phyloP scores from a whole-genome alignment of 805 yeast genomes.

The Wickerhamomyces silvicola region DNA sequence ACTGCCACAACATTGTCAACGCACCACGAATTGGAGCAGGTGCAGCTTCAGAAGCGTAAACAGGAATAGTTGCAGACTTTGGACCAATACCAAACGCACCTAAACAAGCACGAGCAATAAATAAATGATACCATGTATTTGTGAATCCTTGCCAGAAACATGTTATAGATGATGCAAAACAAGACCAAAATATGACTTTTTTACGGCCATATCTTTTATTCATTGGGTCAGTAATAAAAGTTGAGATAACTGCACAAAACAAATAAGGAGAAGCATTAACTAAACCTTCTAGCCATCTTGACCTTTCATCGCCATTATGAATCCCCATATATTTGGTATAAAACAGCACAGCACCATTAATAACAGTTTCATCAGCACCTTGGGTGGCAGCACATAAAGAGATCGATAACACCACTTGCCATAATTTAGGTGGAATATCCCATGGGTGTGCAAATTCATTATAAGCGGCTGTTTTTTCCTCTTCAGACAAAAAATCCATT shows the following conservation, averaged over 20 bases:
- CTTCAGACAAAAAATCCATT: constrained; percentile 48
- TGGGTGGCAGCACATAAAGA: constrained; percentile 76
- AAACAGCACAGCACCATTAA: constrained; percentile 64
- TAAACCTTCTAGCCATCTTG: constrained; percentile 55
- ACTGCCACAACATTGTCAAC: constrained; percentile 69
- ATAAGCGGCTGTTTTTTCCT: constrained; percentile 45
- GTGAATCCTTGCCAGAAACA: constrained; percentile 67
- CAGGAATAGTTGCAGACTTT: constrained; percentile 71
- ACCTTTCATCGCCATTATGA: constrained; percentile 36
- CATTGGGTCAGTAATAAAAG: constrained; percentile 59
- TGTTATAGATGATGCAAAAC: constrained; percentile 50
- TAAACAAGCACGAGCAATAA: constrained; percentile 56
- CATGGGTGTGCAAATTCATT: constrained; percentile 41
- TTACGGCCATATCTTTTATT: constrained; percentile 56
- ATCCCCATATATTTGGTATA: constrained; percentile 54
- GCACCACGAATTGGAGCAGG: constrained; percentile 61
- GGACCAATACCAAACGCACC: constrained; percentile 66
- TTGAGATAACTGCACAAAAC: constrained; percentile 51
- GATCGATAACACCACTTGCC: constrained; percentile 55
- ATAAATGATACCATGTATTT: constrained; percentile 57
- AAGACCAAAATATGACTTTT: constrained; percentile 59
- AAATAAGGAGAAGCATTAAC: constrained; percentile 68
- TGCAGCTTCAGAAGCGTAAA: constrained; percentile 60
- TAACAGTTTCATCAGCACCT: constrained; percentile 75
- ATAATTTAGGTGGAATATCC: constrained; percentile 37